phyloP scores from a whole-genome alignment of 1,139 yeast genomes.

The Candida sp. region DNA sequence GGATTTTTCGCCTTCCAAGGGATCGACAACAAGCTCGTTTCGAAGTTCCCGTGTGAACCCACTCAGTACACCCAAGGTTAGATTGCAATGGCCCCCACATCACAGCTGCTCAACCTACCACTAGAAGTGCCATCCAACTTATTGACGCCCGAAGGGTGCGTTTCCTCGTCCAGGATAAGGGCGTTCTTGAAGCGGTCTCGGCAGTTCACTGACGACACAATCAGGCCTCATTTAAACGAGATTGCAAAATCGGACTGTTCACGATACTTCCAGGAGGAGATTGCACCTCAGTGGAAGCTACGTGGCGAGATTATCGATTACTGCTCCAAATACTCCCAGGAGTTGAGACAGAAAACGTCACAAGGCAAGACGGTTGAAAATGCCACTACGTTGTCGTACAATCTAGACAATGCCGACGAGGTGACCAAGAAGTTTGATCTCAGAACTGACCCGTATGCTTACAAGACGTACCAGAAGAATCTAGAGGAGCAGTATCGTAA shows the following conservation, averaged over 20 bases:
- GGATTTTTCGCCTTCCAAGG: not conserved
- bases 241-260: slow-evolving; percentile 26
- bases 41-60: not conserved
- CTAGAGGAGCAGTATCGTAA: slow-evolving; percentile 25
- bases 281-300: slow-evolving; percentile 43
- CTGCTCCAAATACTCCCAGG: slow-evolving; percentile 31
- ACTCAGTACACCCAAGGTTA: not conserved
- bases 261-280: slow-evolving; percentile 27
- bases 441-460: slow-evolving; percentile 46
- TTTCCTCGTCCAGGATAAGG: slow-evolving; percentile 35
- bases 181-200: slow-evolving; percentile 45
- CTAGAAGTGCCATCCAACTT: slow-evolving; percentile 15
- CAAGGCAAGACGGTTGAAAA: slow-evolving; percentile 1
- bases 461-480: slow-evolving; percentile 25
- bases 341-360: slow-evolving; percentile 19
- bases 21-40: not conserved
- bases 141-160: slow-evolving; percentile 35
- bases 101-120: not conserved
- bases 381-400: slow-evolving; percentile 3
- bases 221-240: slow-evolving; percentile 43
- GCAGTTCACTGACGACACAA: slow-evolving; percentile 42
- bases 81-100: not conserved
- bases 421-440: slow-evolving; percentile 28
- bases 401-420: slow-evolving; percentile 8
- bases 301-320: slow-evolving; percentile 33